Evolutionary conservation across 1,284 basidiomycete genomes (phyloP), one percentile per base, ranked within the genome.

Genomic region (Marasmius sp.): DNA sequence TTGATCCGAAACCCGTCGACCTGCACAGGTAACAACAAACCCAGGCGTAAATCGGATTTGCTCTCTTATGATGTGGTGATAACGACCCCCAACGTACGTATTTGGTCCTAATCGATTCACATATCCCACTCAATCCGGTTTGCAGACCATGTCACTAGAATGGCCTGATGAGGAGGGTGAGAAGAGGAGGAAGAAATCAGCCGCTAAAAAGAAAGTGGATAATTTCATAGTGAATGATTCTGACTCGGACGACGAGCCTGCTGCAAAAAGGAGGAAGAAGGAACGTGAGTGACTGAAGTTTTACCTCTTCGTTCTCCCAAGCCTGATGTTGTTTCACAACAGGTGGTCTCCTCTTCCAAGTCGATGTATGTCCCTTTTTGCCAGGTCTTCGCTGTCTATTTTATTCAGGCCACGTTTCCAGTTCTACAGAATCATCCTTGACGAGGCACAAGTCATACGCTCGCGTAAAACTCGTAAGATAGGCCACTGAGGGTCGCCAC

Each of bases 381-480:
- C 52, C 48, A 20, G 49, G 36, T 34, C 36, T 34, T 45, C 61
- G 16, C 43, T 50, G 36, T 55, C 49, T 36, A 50, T 48, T 50
- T 59, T 65, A n/a, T 62, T 49, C 43, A 45, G 38, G 14, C n/a
- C 36, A 2, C 18, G 3, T 14, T 51, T 14, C 27, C 16, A 84
- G 77, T 85, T 82, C 69, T 82, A 81, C 62, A 79, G 85, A 3
- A 67, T 86, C 47, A 74, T 85, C 16, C 70, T 84, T 1, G 85
- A 87, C 59, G 85, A 87, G 67, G 84, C 83, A 0, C 85, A 87
- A 62, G 75, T 76, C 45, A 81, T 86, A 60, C 75, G 84, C 6
- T 86, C 85, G 65, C 77, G 77, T 60, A 72, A 74, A 47, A 85
- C 83, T 9, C 71, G 83, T 83, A 67, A 61, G 79, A 36, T 27